phyloP scores from a whole-genome alignment of 805 yeast genomes.

The Nakazawaea molendinolei region DNA sequence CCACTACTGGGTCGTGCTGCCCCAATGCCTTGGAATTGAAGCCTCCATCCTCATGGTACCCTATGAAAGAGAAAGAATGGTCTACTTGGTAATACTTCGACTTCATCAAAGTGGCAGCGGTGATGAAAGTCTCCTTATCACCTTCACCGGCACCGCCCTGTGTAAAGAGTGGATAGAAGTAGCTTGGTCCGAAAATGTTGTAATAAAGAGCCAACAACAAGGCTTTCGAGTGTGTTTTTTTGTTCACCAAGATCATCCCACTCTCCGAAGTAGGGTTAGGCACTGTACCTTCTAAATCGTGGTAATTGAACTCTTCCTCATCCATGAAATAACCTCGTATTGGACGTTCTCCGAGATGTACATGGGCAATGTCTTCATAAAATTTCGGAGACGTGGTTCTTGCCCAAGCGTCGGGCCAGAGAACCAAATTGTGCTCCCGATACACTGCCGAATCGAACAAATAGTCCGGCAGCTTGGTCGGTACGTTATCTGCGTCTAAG shows the following conservation, averaged over 20 bases:
- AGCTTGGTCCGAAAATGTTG: slow-evolving; percentile 58
- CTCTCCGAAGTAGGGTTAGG: slow-evolving; percentile 68
- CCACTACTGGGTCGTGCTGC: slow-evolving; percentile 33
- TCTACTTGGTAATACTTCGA: slow-evolving; percentile 52
- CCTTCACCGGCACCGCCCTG: slow-evolving; percentile 79
- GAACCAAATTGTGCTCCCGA: slow-evolving; percentile 35
- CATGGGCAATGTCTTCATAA: slow-evolving; percentile 43
- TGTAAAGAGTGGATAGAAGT: slow-evolving; percentile 60
- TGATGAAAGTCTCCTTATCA: slow-evolving; percentile 70
- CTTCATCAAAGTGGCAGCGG: slow-evolving; percentile 52
- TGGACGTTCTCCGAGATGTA: slow-evolving; percentile 29
- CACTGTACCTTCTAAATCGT: slow-evolving; percentile 55
- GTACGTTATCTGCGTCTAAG: slow-evolving; percentile 47
- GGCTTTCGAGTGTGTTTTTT: slow-evolving; percentile 51
- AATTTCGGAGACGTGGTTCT: slow-evolving; percentile 58
- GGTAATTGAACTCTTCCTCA: slow-evolving; percentile 35
- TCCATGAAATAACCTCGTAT: slow-evolving; percentile 25
- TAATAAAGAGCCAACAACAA: slow-evolving; percentile 56
- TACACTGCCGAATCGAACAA: slow-evolving; percentile 40
- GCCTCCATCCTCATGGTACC: slow-evolving; percentile 32
- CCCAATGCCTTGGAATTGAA: slow-evolving; percentile 37
- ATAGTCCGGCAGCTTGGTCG: slow-evolving; percentile 33
- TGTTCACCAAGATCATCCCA: slow-evolving; percentile 61
- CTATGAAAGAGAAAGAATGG: slow-evolving; percentile 44
- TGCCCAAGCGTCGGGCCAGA: slow-evolving; percentile 73